Percentiles rank a stretch among this genome's conserved stretches.
Evolutionary conservation across 2,329 filamentous ascomycete genomes (phyloP).

Genomic region (Xylariaceae sp.): DNA sequence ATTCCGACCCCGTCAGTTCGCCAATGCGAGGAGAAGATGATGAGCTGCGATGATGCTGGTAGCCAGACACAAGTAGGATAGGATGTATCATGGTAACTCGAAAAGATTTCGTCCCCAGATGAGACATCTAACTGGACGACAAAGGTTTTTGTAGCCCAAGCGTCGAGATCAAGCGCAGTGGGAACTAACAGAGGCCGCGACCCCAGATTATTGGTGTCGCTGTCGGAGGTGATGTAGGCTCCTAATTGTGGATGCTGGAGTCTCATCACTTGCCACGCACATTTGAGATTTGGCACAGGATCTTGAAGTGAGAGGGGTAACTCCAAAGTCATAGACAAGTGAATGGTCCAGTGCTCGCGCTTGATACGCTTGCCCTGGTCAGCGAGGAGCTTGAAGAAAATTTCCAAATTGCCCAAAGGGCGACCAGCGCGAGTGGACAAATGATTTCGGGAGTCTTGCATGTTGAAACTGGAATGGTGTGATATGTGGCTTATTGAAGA

Average conservation of each 20-base stretch:
- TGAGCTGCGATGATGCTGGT: background rate
- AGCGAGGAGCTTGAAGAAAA: conserved; percentile 1
- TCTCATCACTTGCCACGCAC: conserved; percentile 1
- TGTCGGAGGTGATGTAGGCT: background rate
- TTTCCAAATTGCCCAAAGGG: conserved; percentile 2
- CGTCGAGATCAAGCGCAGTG: background rate
- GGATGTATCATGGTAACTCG: background rate
- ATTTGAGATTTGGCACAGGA: background rate
- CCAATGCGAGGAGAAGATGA: background rate
- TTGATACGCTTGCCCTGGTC: conserved; percentile 1
- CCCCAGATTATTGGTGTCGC: no score
- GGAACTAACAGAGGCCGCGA: background rate
- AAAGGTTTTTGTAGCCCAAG: conserved; percentile 8
- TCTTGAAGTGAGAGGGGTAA: background rate
- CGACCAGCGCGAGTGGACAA: no score
- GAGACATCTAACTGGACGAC: conserved; percentile 1
- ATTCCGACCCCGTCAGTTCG: background rate
- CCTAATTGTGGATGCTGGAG: background rate
- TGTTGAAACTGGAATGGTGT: no score
- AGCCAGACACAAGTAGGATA: background rate
- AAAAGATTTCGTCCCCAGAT: conserved; percentile 13
- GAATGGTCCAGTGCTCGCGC: conserved; percentile 2
- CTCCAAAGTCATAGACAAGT: background rate
- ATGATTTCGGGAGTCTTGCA: no score
- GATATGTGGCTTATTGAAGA: no score